A percentile compares a stretch with the other conserved stretches of the same genome.
phyloP scores from a whole-genome alignment of 805 yeast species.

The Cyberlindnera mycetangii region DNA sequence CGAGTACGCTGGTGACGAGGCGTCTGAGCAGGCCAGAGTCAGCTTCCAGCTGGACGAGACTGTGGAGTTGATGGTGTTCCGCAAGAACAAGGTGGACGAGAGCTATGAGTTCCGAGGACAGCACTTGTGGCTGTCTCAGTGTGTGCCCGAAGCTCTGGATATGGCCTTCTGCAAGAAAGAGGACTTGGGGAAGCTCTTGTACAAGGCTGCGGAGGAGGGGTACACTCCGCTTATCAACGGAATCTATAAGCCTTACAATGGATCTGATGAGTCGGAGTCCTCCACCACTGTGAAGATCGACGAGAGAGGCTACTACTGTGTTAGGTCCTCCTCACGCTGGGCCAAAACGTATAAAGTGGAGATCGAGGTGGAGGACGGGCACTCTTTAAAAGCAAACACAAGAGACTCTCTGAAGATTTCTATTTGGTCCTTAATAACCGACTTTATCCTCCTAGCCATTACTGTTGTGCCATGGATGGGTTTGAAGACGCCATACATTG shows the following conservation, averaged over 20 bases:
- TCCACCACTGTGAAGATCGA: neutral
- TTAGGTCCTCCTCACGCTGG: neutral
- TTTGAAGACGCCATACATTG: neutral
- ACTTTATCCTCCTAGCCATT: neutral
- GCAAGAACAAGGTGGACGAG: neutral
- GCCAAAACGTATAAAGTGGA: neutral
- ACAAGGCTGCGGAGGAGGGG: neutral
- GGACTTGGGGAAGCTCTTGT: neutral
- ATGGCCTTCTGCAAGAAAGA: neutral
- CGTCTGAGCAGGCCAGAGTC: too few relatives aligned
- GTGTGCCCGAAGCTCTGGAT: neutral
- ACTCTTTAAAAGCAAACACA: neutral
- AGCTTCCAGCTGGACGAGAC: neutral
- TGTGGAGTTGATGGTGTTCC: neutral
- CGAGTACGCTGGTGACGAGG: neutral
- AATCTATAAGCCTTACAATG: neutral
- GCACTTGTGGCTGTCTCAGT: neutral
- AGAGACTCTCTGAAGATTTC: neutral
- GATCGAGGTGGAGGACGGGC: neutral
- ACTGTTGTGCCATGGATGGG: neutral
- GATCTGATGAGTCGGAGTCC: too few relatives aligned
- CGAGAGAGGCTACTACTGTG: conserved; percentile 2
- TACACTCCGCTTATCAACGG: neutral
- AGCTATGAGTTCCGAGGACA: neutral
- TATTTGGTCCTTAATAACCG: too few relatives aligned